Evolutionary conservation across 2,329 filamentous ascomycete genomes (phyloP).

Genomic region (Botrytis paeoniae): DNA sequence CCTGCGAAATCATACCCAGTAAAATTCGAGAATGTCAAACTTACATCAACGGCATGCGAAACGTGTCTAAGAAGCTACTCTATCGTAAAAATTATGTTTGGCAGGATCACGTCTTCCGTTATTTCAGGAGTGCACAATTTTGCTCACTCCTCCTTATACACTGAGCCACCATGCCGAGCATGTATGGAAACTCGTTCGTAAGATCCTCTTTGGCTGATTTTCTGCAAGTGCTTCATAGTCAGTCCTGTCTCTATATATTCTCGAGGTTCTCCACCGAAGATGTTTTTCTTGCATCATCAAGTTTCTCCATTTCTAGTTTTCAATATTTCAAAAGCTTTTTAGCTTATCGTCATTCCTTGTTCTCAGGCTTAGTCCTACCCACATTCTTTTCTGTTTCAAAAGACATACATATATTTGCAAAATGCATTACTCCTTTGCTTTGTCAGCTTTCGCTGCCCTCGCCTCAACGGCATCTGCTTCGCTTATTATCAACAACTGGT

Average conservation of each 20-base stretch:
- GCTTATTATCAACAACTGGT: slow-evolving; percentile 18
- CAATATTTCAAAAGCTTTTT: neutral
- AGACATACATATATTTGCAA: neutral
- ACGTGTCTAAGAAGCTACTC: neutral
- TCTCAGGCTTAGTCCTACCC: slow-evolving; percentile 14
- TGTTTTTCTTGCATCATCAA: neutral
- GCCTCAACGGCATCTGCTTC: slow-evolving; percentile 18
- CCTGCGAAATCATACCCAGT: slow-evolving; percentile 1
- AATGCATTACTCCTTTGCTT: slow-evolving; percentile 15
- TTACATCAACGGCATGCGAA: slow-evolving; percentile 6
- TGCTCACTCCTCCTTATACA: neutral
- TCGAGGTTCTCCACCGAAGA: neutral
- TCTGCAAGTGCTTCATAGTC: neutral
- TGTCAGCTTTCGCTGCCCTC: slow-evolving; percentile 17
- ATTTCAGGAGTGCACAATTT: slow-evolving; percentile 14
- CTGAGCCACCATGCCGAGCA: neutral
- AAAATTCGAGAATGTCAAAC: slow-evolving; percentile 1
- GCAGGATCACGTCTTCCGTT: slow-evolving; percentile 9
- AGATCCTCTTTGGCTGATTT: neutral
- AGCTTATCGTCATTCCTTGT: slow-evolving; percentile 7
- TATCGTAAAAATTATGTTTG: neutral
- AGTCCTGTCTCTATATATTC: neutral
- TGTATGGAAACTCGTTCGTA: slow-evolving; percentile 7
- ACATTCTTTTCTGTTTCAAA: slow-evolving; percentile 12
- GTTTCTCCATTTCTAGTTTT: neutral